Evolutionary conservation across 2,329 filamentous ascomycete genomes (phyloP), one percentile per base, ranked within the genome.

Genomic region (Penicillium sp.): DNA sequence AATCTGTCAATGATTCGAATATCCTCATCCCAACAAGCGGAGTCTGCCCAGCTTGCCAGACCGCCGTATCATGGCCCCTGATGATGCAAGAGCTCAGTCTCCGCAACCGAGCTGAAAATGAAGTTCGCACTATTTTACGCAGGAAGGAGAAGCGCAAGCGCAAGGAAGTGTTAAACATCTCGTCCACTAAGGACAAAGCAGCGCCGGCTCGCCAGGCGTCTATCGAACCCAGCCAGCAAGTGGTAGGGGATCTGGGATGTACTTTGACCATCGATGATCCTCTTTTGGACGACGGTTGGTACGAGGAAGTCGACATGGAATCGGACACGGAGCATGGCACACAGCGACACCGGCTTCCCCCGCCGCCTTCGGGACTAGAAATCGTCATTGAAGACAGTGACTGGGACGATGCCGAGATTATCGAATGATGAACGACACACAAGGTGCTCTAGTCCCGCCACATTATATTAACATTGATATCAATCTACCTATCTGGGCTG

Each of bases 81-180:
- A 85, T 97, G 78, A 89, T 96, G 79, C 93, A 88, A 72, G 93
- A 96, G 73, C 77, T 96, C 68, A 95, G 85, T 54, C 78, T 97
- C 52, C 84, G 94, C 35, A 80, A 86, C 38, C 84, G 91, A 26
- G 93, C 89, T 0, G 76, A 83, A 57, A 89, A 89, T 59, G 89
- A 93, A 65, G 79, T 93, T 0, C 84, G 87, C 43, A 52, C 56
- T 19, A 87, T 87, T 66, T 70, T 97, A 28, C 81, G 92, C 67
- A 91, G 86, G 73, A 78, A 78, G 60, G 80, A 78, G 61, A 77
- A 75, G 65, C 65, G 62, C n/a, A 73, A 70, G 4, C 75, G 64
- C 55, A 71, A 57, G 63, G 70, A 63, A 57, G 68, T 28, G 53
- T 60, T 48, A 25, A 54, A 57, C 14, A 25, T 13, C 6, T 42